Percentiles rank a stretch among this genome's conserved stretches.
Conservation (phyloP, 768 basidiomycete genomes). For the Agaricus subrufescens region DNA sequence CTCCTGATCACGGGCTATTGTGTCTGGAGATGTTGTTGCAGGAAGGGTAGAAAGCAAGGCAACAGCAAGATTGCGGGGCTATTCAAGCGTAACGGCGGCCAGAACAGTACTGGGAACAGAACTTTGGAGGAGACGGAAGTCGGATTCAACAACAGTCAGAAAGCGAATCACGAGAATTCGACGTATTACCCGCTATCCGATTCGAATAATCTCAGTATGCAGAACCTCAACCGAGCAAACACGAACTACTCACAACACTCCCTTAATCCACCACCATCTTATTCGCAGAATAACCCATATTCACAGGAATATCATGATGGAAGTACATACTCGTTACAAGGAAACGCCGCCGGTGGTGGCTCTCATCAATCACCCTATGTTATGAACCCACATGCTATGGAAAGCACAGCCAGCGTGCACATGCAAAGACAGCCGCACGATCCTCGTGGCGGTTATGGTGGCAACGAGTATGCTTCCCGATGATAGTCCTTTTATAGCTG, state of each 20-base stretch:
- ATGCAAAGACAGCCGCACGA: background rate
- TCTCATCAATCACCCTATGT: background rate
- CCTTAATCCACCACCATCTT: background rate
- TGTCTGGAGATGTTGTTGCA: conserved; percentile 60
- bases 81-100: conserved; percentile 9
- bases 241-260: background rate
- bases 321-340: conserved; percentile 4
- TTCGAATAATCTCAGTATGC: conserved; percentile 5
- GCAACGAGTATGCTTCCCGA: background rate
- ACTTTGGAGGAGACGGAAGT: background rate
- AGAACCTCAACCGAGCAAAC: conserved; percentile 1
- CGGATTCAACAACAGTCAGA: background rate
- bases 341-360: background rate
- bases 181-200: conserved; percentile 3
- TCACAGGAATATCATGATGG: background rate
- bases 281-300: background rate
- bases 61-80: conserved; percentile 12
- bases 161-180: conserved; percentile 1
- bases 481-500: conserved; percentile 3
- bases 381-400: conserved; percentile 6
- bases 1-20: conserved; percentile 41
- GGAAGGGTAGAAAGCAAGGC: conserved; percentile 19
- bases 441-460: background rate
- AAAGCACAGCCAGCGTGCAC: conserved; percentile 6
- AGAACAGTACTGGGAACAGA: background rate